Evolutionary conservation across 306 rosid genomes (phyloP), one percentile per base, ranked within the genome.

Genomic region (Pyrus pyrifolia): DNA sequence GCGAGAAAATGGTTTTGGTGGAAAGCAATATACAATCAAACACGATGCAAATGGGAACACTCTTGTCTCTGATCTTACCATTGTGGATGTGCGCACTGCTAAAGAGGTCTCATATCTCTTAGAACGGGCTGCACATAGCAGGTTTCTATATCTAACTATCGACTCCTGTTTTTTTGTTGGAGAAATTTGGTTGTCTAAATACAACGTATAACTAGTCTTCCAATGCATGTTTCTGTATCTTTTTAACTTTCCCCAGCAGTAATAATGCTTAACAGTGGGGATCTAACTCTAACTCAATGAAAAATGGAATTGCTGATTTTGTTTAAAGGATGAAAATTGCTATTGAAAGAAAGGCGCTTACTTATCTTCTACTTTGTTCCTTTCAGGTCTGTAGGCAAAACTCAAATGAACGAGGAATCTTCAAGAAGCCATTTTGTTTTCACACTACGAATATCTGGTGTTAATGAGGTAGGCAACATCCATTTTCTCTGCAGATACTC

Each of bases 401-500:
- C 99, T 67, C 99, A 92, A 81, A 92, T 92, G 97, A 95, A 95
- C 40, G 99, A 95, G 83, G 91, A 88, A 83, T 95, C 99, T 65
- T 95, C 99, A 64, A 91, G 99, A 81, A 95, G 99, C 78, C 99
- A 95, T 83, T 95, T 95, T 78, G 99, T 95, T 72, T 92, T 95
- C 88, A 95, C 98, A 17, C 96, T 95, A 61, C 88, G 96, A 67
- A 90, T 95, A 79, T 91, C 84, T 62, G 97, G 99, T 46, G 85
- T 88, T 69, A 95, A 95, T 62, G 99, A 92, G 99, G 99, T 95
- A 80, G 2, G 55, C n/a, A 3, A 55, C 42, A 4, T 51, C n/a
- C 38, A 14, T 55, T 58, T 18, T 51, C 42, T 66, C 14, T 64
- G 33, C 25, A 51, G n/a, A n/a, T 30, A n/a, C 1, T 8, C 18